Conservation (phyloP, 2,329 filamentous ascomycete species). For the Fusarium redolens region DNA sequence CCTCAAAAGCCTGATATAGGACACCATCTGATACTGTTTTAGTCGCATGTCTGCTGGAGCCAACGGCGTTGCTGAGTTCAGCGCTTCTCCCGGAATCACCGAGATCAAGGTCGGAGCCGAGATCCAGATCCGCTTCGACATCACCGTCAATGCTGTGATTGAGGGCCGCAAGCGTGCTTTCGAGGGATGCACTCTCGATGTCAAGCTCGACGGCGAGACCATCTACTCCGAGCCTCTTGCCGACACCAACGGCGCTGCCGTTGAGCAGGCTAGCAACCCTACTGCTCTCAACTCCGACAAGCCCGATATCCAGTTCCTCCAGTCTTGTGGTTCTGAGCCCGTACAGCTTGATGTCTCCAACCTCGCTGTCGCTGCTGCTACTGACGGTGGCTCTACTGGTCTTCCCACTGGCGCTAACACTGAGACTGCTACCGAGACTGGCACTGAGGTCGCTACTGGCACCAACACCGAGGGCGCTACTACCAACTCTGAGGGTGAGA, state of each 20-base stretch:
- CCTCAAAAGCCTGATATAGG: accelerated
- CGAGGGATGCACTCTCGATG: constrained; percentile 6
- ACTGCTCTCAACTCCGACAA: accelerated
- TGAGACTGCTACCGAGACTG: constrained; percentile 38
- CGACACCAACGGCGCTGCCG: neutral
- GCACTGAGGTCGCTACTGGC: neutral
- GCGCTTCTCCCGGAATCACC: neutral
- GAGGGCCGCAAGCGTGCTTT: constrained; percentile 3
- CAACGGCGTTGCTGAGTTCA: neutral
- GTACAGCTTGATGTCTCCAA: neutral
- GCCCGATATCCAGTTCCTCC: constrained; percentile 6
- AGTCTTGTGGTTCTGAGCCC: constrained; percentile 18
- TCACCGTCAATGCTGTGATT: accelerated
- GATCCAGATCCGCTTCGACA: constrained; percentile 3
- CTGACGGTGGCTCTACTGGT: neutral
- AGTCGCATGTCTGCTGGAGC: neutral
- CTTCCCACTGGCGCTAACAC: neutral
- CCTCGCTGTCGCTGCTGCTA: constrained; percentile 13
- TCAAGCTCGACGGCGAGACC: neutral
- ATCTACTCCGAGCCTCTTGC: neutral
- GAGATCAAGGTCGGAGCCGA: neutral
- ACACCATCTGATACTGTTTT: neutral
- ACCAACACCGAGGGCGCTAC: neutral
- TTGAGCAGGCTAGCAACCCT: neutral
- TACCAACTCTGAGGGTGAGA: constrained; percentile 14